Percentiles rank a stretch among this genome's conserved stretches.
These are phyloP conservation scores for Telfairia occidentalis DNA, from an alignment of 331 rosid species.

Conservation along the genomic window DNA sequence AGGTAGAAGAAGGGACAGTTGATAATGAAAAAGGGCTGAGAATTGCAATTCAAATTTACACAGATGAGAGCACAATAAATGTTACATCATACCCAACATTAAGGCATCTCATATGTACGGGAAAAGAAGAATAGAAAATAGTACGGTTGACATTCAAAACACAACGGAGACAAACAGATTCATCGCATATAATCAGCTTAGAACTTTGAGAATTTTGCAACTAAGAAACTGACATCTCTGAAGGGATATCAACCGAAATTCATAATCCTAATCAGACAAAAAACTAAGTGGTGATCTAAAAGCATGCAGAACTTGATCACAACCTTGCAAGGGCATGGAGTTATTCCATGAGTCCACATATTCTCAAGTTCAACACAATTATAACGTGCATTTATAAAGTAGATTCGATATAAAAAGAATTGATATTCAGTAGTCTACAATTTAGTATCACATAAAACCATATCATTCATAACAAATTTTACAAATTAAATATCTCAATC, in stretches of 20 bases:
- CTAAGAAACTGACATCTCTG: background rate
- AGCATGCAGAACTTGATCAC: background rate
- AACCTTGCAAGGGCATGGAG: background rate
- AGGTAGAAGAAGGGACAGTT: no score
- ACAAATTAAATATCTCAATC: background rate
- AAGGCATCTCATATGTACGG: background rate
- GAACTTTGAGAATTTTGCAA: background rate
- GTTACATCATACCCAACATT: background rate
- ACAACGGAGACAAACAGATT: background rate
- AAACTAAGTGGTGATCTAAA: background rate
- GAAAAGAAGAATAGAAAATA: background rate
- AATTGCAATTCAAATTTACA: background rate
- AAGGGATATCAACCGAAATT: background rate
- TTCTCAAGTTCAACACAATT: background rate
- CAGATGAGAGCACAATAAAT: background rate
- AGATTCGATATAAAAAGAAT: background rate
- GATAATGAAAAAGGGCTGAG: no score
- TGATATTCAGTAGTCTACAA: background rate
- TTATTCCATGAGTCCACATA: conserved; percentile 1
- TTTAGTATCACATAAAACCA: background rate
- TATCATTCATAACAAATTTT: background rate
- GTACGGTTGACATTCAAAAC: background rate
- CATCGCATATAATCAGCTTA: background rate
- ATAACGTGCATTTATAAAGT: background rate
- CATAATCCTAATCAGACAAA: background rate